Conservation (phyloP, 805 yeast genomes). For the Suhomyces sp. region DNA sequence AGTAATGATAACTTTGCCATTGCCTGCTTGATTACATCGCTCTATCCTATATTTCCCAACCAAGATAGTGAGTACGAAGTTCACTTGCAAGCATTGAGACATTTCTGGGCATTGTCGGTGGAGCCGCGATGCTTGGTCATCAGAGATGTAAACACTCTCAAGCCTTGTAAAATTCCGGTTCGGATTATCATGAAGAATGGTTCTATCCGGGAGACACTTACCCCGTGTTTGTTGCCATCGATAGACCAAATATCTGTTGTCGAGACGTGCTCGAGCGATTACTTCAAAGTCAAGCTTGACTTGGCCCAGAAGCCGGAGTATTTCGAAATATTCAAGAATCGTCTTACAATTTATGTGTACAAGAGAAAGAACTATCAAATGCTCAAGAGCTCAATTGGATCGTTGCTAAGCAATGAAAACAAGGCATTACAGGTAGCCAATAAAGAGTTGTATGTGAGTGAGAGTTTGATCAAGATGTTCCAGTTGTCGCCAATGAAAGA, state of each 20-base stretch:
- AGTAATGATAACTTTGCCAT: constrained; percentile 58
- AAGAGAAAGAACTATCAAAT: constrained; percentile 42
- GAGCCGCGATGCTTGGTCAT: constrained; percentile 79
- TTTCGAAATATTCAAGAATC: constrained; percentile 40
- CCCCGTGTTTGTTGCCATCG: constrained; percentile 74
- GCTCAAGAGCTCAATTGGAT: constrained; percentile 29
- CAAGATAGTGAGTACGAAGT: constrained; percentile 46
- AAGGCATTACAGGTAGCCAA: constrained; percentile 25
- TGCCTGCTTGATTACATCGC: constrained; percentile 67
- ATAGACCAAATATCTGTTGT: constrained; percentile 48
- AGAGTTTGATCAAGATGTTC: constrained; percentile 23
- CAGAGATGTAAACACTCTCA: constrained; percentile 61
- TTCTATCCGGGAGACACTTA: constrained; percentile 21
- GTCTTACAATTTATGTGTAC: constrained; percentile 51
- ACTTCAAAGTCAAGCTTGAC: constrained; percentile 52
- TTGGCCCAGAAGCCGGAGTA: constrained; percentile 41
- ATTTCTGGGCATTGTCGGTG: constrained; percentile 85
- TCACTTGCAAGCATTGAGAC: constrained; percentile 80
- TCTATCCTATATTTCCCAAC: constrained; percentile 71
- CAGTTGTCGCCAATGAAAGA: constrained; percentile 20
- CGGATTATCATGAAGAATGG: constrained; percentile 41
- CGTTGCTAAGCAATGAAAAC: constrained; percentile 35
- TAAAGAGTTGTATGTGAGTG: constrained; percentile 23
- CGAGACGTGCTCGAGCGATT: constrained; percentile 44
- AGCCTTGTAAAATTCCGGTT: constrained; percentile 50